Percentiles rank a stretch among this genome's conserved stretches.
Conservation (phyloP, 305 asterid genomes). For the Fraxinus sp. region DNA sequence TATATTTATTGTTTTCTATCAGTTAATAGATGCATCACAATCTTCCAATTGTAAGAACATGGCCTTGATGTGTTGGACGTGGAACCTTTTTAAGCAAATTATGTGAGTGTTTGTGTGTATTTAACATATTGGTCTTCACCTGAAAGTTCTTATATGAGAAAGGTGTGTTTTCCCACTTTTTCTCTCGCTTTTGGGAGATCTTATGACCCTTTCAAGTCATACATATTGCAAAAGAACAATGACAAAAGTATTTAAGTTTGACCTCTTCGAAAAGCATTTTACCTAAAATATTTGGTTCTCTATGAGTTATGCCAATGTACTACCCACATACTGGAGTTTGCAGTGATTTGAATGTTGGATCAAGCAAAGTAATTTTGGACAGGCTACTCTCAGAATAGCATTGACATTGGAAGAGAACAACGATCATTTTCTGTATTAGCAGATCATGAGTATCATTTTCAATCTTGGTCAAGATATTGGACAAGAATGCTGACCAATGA, state of each 20-base stretch:
- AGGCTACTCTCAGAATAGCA: not conserved
- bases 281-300: not conserved
- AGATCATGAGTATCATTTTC: not conserved
- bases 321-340: not conserved
- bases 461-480: not conserved
- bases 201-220: not conserved
- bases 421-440: not conserved
- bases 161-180: not conserved
- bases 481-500: not conserved
- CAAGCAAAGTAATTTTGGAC: not conserved
- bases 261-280: not conserved
- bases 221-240: not conserved
- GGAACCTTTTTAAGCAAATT: not conserved
- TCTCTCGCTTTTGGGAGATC: not conserved
- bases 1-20: conserved; percentile 17
- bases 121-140: not conserved
- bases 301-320: not conserved
- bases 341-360: not conserved
- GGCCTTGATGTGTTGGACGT: not conserved
- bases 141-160: not conserved
- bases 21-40: not conserved
- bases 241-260: not conserved
- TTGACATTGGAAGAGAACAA: not conserved
- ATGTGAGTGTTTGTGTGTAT: not conserved
- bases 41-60: conserved; percentile 1